Evolutionary conservation across 768 basidiomycete species (phyloP).

Genomic region (Trametes villosa): DNA sequence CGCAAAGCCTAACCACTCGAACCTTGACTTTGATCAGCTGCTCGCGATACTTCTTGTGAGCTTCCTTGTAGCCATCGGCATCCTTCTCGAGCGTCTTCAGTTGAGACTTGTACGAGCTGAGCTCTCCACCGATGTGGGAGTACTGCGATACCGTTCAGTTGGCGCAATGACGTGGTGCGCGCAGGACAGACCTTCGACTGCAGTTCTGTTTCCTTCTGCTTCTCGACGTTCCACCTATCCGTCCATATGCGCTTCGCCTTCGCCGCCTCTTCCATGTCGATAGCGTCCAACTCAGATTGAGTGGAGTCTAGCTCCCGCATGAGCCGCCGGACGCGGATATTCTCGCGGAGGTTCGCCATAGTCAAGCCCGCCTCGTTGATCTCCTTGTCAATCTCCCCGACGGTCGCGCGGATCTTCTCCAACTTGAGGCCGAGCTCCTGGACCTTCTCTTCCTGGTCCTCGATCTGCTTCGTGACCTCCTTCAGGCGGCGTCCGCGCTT

Average conservation of each 20-base stretch:
- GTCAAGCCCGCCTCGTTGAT: slow-evolving; percentile 76
- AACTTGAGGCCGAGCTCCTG: slow-evolving; percentile 44
- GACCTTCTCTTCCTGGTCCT: slow-evolving; percentile 50
- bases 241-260: slow-evolving; percentile 86
- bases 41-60: slow-evolving; percentile 83
- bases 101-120: slow-evolving; percentile 72
- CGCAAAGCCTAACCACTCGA: slow-evolving; percentile 15
- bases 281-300: slow-evolving; percentile 69
- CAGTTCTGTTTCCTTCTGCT: slow-evolving; percentile 72
- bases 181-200: slow-evolving; percentile 60
- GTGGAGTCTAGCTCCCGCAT: slow-evolving; percentile 66
- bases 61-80: slow-evolving; percentile 83
- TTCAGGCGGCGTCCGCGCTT: slow-evolving; percentile 63
- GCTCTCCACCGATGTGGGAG: slow-evolving; percentile 81
- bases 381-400: slow-evolving; percentile 72
- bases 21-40: slow-evolving; percentile 97
- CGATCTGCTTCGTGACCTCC: slow-evolving; percentile 61
- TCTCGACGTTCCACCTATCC: slow-evolving; percentile 72
- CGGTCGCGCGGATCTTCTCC: slow-evolving; percentile 45
- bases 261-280: slow-evolving; percentile 86
- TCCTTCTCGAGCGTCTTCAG: slow-evolving; percentile 69
- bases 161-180: too few species aligned
- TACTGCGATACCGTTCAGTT: slow-evolving; percentile 50
- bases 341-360: slow-evolving; percentile 77
- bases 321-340: slow-evolving; percentile 76